These are phyloP conservation scores for Colletotrichum sp. DNA, from an alignment of 2,329 filamentous ascomycete genomes.

Conservation along the genomic window DNA sequence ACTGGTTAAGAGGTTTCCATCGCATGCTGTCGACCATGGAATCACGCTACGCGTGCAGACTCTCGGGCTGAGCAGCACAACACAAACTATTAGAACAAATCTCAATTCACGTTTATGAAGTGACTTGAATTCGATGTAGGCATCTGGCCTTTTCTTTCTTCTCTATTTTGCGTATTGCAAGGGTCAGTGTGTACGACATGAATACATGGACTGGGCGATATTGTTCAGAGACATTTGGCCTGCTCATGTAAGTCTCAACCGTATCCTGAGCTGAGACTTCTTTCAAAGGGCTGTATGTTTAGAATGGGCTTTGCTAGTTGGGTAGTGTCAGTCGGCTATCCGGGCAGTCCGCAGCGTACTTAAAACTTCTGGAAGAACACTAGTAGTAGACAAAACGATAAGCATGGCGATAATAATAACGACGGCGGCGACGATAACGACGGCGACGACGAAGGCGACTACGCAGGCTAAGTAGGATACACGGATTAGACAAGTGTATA, in stretches of 20 bases:
- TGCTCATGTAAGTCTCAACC: background rate
- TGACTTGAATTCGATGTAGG: background rate
- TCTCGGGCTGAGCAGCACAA: background rate
- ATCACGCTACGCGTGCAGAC: background rate
- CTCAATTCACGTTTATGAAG: background rate
- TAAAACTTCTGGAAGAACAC: accelerated
- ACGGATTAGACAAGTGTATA: no score
- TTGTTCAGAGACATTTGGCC: background rate
- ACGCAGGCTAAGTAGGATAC: no score
- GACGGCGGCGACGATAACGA: no score
- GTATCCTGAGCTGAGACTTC: accelerated
- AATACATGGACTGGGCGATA: background rate
- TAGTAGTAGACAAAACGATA: no score
- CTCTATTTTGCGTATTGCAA: background rate
- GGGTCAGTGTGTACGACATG: background rate
- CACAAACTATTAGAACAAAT: background rate
- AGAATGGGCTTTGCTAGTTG: background rate
- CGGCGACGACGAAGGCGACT: no score
- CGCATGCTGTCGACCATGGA: background rate
- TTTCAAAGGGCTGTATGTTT: background rate
- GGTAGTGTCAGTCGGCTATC: no score
- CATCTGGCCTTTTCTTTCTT: background rate
- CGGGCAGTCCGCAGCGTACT: no score
- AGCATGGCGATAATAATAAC: no score
- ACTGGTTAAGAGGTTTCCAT: background rate